Evolutionary conservation across 2,329 filamentous ascomycete genomes (phyloP).

Genomic region (Thermoascus crustaceus): DNA sequence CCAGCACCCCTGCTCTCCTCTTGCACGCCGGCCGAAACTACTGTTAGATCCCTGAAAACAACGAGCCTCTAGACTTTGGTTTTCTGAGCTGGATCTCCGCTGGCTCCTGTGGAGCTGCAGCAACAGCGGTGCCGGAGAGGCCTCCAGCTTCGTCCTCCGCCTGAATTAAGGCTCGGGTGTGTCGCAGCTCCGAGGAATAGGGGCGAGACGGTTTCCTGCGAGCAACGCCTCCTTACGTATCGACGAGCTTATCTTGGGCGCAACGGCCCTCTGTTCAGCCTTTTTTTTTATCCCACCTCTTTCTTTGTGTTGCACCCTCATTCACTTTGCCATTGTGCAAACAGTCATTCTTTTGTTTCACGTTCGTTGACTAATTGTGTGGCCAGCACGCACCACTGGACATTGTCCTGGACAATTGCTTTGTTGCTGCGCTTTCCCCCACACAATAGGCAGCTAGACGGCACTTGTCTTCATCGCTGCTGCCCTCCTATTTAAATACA

Average conservation of each 20-base stretch:
- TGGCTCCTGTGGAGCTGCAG: no score
- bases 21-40: background rate
- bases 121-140: no score
- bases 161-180: no score
- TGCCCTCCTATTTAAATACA: background rate
- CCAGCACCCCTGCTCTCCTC: background rate
- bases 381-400: background rate
- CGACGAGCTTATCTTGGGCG: conserved; percentile 1
- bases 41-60: background rate
- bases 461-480: background rate
- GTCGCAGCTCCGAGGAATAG: no score
- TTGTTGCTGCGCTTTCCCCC: background rate
- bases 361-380: background rate
- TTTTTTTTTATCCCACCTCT: background rate
- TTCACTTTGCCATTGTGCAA: background rate
- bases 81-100: no score
- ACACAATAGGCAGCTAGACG: no score
- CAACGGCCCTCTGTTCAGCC: background rate
- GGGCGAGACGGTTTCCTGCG: no score
- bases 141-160: no score
- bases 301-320: background rate
- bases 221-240: no score
- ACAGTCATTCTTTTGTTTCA: background rate
- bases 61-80: no score
- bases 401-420: background rate